Evolutionary conservation across 768 basidiomycete species (phyloP).

Genomic region (Tulasnella sp.): DNA sequence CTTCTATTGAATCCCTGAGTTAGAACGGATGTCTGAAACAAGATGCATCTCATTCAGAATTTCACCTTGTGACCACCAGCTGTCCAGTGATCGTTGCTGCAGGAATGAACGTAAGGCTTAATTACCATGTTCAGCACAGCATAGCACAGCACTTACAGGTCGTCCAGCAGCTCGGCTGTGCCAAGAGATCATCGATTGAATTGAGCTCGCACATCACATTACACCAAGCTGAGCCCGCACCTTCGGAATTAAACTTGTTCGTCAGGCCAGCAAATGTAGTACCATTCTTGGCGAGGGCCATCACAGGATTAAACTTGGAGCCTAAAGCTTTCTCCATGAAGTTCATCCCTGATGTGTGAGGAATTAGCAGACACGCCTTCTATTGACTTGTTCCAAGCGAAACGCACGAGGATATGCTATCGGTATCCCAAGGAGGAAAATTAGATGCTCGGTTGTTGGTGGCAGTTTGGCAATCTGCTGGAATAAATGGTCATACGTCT

Average conservation of each 20-base stretch:
- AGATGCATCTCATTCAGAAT: no score
- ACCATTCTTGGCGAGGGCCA: slow-evolving; percentile 58
- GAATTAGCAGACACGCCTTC: neutral
- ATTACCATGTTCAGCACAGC: slow-evolving; percentile 21
- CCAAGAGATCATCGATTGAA: slow-evolving; percentile 20
- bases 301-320: slow-evolving; percentile 74
- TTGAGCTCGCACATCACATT: neutral
- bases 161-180: slow-evolving; percentile 79
- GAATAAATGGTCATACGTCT: slow-evolving; percentile 67
- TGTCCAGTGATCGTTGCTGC: slow-evolving; percentile 16
- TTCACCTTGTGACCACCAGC: neutral
- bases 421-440: slow-evolving; percentile 60
- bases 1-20: slow-evolving; percentile 37
- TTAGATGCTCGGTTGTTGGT: slow-evolving; percentile 59
- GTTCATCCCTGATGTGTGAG: slow-evolving; percentile 38
- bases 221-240: neutral
- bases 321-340: slow-evolving; percentile 68
- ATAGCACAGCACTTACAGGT: slow-evolving; percentile 45
- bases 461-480: slow-evolving; percentile 50
- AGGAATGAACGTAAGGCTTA: neutral
- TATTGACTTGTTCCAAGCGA: neutral
- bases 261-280: slow-evolving; percentile 43
- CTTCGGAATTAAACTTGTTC: slow-evolving; percentile 80
- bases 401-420: slow-evolving; percentile 66
- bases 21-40: no score